Evolutionary conservation across 345 rosid species (phyloP), one percentile per base, ranked within the genome.

Genomic region (Physaria fendleri): DNA sequence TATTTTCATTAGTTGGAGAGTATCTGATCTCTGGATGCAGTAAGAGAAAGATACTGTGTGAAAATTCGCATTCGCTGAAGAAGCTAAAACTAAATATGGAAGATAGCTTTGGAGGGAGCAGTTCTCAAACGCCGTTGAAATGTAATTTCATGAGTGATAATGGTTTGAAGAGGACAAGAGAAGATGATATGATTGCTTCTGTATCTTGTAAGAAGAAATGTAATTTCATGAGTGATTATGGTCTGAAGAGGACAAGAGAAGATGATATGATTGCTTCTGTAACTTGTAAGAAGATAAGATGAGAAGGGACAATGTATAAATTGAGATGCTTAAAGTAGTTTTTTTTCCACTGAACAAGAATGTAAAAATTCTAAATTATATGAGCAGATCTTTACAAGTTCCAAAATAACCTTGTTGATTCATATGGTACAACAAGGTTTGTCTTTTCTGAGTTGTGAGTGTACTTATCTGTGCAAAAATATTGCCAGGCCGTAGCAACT

Each of bases 401-500:
- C 25, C 48, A 38, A 46, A 52, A 60, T 13, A 35, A 44, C 25
- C 66, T 59, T 59, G 62, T 35, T 20, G 33, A 25, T 69, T 39
- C 47, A 47, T 47, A 56, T 53, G 41, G 45, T 39, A 69, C 68
- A 69, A 38, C 44, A 37, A 20, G n/a, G 40, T 30, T 4, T 69
- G 21, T 60, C 27, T 53, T 17, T 42, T n/a, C n/a, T n/a, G n/a
- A n/a, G n/a, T n/a, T n/a, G n/a, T 20, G 20, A 45, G 42, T 16
- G 64, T 70, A 69, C 20, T 62, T 55, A 37, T 69, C 40, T 38
- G 64, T 62, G 69, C 58, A 77, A 66, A 74, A 81, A 64, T 77
- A 78, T 58, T 85, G 91, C 94, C 89, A 93, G 24, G 66, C 77
- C n/a, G 83, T 63, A 4, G 90, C 99, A 46, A 80, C 56, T 29